These are phyloP conservation scores for Aureobasidium sp. DNA, from an alignment of 2,329 filamentous ascomycete genomes.

Conservation along the genomic window DNA sequence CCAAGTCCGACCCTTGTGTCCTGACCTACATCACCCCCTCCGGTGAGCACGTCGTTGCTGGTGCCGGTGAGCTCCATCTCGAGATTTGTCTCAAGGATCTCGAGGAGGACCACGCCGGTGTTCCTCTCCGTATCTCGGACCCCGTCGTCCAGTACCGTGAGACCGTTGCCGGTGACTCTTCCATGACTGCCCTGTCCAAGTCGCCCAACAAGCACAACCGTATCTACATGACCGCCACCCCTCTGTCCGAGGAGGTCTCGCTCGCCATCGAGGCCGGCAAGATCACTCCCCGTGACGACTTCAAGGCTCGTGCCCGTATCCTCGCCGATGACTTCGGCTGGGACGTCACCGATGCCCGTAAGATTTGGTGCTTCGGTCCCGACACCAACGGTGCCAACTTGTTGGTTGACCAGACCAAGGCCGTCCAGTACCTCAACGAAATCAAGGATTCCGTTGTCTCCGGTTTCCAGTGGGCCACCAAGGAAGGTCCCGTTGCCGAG, in stretches of 20 bases:
- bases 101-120: conserved; percentile 97
- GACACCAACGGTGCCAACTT: conserved; percentile 97
- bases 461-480: conserved; percentile 99
- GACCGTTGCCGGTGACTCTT: conserved; percentile 76
- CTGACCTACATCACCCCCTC: conserved; percentile 82
- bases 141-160: conserved; percentile 98
- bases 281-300: conserved; percentile 92
- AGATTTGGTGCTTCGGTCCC: conserved; percentile 99
- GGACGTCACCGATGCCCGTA: conserved; percentile 99
- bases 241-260: conserved; percentile 84
- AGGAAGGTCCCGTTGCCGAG: conserved; percentile 95
- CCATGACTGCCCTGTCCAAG: conserved; percentile 97
- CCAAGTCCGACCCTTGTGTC: conserved; percentile 99
- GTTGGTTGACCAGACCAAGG: conserved; percentile 99
- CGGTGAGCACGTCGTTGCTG: conserved; percentile 97
- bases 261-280: conserved; percentile 86
- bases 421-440: conserved; percentile 99
- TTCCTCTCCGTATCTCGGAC: conserved; percentile 95
- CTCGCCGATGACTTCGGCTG: conserved; percentile 96
- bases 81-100: conserved; percentile 99
- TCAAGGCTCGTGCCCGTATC: conserved; percentile 95
- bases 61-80: conserved; percentile 98
- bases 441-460: conserved; percentile 99
- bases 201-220: conserved; percentile 99
- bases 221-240: conserved; percentile 91